phyloP scores from a whole-genome alignment of 176 grass and related monocot genomes.

The Elymus sibiricus region DNA sequence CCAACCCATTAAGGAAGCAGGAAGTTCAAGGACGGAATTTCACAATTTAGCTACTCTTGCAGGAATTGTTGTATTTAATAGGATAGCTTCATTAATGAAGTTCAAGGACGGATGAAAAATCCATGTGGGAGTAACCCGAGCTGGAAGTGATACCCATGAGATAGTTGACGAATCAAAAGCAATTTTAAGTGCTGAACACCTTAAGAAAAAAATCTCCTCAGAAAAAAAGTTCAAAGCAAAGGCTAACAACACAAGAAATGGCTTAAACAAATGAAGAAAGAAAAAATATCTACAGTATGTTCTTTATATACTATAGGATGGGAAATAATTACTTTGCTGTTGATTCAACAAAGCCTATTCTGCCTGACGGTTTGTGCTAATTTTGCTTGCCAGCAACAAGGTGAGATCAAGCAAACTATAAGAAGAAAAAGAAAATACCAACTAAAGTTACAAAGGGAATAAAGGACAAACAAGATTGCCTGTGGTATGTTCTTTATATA shows the following conservation, averaged over 20 bases:
- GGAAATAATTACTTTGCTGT: neutral
- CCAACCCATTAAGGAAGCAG: no score
- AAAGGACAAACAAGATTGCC: no score
- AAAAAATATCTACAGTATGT: neutral
- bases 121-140: no score
- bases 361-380: neutral
- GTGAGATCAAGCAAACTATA: neutral
- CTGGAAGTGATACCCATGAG: neutral
- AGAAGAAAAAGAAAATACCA: neutral
- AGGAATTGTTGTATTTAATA: no score
- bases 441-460: neutral
- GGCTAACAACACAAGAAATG: neutral
- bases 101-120: no score
- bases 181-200: neutral
- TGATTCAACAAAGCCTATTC: neutral
- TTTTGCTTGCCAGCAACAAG: neutral
- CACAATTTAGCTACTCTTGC: no score
- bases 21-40: no score
- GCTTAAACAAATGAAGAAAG: neutral
- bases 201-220: neutral
- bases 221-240: neutral
- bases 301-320: neutral
- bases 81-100: no score
- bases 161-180: neutral
- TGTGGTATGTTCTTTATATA: no score